Conservation (phyloP, 106 monocot genomes). For the Dendrobium chrysotoxum region DNA sequence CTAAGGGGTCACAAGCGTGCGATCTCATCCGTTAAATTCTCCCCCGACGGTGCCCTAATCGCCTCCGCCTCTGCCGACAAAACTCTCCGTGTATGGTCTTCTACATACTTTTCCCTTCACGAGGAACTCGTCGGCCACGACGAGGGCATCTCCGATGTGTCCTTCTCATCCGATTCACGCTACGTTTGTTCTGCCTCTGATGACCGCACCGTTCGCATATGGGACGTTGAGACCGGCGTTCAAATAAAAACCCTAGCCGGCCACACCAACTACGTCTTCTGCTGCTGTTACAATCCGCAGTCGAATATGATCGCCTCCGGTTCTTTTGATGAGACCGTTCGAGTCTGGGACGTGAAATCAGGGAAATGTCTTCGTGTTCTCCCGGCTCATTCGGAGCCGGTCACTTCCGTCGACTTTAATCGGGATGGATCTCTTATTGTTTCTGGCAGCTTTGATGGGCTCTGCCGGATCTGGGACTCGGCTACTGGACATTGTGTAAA, state of each 20-base stretch:
- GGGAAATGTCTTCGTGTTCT: conserved; percentile 48
- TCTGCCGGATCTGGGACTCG: conserved; percentile 52
- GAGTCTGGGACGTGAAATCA: conserved; percentile 49
- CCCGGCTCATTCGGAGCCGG: conserved; percentile 52
- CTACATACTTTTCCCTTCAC: conserved; percentile 24
- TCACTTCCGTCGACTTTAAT: conserved; percentile 54
- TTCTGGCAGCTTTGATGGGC: conserved; percentile 52
- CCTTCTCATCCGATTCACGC: conserved; percentile 46
- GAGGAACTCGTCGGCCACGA: conserved; percentile 36
- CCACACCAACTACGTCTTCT: conserved; percentile 57
- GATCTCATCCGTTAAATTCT: conserved; percentile 52
- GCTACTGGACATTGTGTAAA: conserved; percentile 48
- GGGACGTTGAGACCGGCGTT: conserved; percentile 27
- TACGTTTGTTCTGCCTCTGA: conserved; percentile 52
- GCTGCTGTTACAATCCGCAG: conserved; percentile 52
- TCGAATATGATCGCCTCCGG: conserved; percentile 61
- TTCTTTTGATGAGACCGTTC: conserved; percentile 58
- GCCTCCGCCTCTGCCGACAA: conserved; percentile 56
- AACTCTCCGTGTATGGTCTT: conserved; percentile 39
- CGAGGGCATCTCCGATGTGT: conserved; percentile 49
- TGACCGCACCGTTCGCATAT: conserved; percentile 48
- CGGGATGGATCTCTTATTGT: conserved; percentile 43
- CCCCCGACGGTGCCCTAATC: conserved; percentile 40
- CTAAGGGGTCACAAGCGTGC: conserved; percentile 37
- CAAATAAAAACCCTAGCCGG: conserved; percentile 34